Evolutionary conservation across 164 flowering plant genomes (phyloP).

Genomic region (Akebia trifoliata): DNA sequence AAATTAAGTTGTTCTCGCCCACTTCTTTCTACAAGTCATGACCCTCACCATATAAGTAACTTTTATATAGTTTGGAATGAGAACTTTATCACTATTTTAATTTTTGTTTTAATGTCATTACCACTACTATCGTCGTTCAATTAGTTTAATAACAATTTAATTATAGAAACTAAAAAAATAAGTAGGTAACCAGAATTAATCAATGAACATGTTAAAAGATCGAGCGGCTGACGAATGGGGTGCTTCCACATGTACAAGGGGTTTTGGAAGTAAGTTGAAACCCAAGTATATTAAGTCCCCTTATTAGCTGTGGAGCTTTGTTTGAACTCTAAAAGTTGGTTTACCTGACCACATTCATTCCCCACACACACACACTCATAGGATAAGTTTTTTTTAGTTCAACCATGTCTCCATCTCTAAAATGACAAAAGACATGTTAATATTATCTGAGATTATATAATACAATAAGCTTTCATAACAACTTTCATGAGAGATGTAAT

Average conservation of each 20-base stretch:
- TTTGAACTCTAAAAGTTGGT: background rate
- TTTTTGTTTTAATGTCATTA: background rate
- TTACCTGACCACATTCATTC: background rate
- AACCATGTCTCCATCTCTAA: background rate
- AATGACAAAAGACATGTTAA: slow-evolving; percentile 1
- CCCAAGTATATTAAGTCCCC: background rate
- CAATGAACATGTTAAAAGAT: background rate
- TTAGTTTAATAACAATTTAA: background rate
- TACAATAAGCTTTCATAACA: too few relatives aligned
- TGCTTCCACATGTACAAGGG: background rate
- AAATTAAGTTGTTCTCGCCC: slow-evolving; percentile 4
- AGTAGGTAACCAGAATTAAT: background rate
- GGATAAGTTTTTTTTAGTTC: background rate
- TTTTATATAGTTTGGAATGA: background rate
- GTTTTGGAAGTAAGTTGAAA: background rate
- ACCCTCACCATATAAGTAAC: background rate
- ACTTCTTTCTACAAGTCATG: background rate
- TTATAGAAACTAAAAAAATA: background rate
- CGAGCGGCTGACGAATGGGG: background rate
- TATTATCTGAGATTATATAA: too few relatives aligned
- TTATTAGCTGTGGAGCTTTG: slow-evolving; percentile 2
- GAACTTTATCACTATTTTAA: background rate
- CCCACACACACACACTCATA: background rate
- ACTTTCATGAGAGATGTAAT: too few relatives aligned
- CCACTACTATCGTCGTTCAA: too few relatives aligned